These are phyloP conservation scores for Candida oleophila DNA, from an alignment of 805 yeast species.

Conservation along the genomic window DNA sequence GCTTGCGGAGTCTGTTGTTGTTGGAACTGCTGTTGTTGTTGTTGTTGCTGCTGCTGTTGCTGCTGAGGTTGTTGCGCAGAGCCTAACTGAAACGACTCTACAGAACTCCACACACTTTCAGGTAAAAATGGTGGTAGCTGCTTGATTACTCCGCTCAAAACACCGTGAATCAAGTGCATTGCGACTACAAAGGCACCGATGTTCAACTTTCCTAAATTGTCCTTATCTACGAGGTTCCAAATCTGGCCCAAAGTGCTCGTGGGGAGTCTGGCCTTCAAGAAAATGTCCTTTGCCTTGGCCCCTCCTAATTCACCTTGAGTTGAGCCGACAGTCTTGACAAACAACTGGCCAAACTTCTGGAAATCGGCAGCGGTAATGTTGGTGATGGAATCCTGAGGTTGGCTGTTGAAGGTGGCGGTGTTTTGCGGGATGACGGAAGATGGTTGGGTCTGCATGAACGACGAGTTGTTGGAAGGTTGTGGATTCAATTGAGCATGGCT, in stretches of 20 bases:
- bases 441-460: conserved; percentile 35
- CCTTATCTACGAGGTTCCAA: conserved; percentile 85
- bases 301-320: conserved; percentile 64
- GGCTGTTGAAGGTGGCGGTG: conserved; percentile 33
- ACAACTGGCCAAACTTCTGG: conserved; percentile 66
- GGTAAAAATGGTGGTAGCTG: conserved; percentile 50
- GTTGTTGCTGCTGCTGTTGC: not conserved
- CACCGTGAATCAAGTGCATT: conserved; percentile 89
- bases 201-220: conserved; percentile 67
- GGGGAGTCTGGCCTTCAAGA: conserved; percentile 84
- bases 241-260: conserved; percentile 75
- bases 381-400: conserved; percentile 42
- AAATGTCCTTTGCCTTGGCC: conserved; percentile 77
- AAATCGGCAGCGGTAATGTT: conserved; percentile 57
- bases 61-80: not conserved
- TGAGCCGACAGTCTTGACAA: conserved; percentile 62
- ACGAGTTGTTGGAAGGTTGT: conserved; percentile 36
- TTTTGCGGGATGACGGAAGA: conserved; percentile 31
- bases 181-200: conserved; percentile 83
- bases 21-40: not conserved
- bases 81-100: not conserved
- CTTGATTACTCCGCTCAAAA: conserved; percentile 62
- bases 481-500: conserved; percentile 16
- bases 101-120: conserved; percentile 32
- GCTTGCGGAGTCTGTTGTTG: conserved; percentile 1